A percentile compares a stretch with the other conserved stretches of the same genome.
phyloP scores from a whole-genome alignment of 257 asterid genomes.

The Solanum chiquidenum region DNA sequence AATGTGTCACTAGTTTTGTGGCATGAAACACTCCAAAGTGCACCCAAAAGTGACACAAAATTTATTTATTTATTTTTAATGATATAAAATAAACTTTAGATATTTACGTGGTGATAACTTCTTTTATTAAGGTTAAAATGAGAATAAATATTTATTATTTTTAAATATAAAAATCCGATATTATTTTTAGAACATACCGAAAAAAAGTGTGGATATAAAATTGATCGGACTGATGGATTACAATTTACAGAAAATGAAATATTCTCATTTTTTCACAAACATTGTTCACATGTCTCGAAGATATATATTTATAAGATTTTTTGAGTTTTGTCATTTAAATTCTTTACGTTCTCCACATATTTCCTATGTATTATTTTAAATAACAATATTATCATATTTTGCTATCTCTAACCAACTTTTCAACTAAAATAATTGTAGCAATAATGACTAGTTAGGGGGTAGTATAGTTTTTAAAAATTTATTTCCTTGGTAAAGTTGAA shows the following conservation, averaged over 20 bases:
- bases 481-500: background rate
- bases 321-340: background rate
- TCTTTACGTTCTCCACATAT: background rate
- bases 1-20: background rate
- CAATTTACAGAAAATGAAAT: background rate
- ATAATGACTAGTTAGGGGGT: background rate
- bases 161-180: background rate
- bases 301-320: background rate
- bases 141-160: background rate
- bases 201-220: too few species aligned
- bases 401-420: background rate
- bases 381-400: background rate
- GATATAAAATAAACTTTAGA: background rate
- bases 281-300: background rate
- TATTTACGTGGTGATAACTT: background rate
- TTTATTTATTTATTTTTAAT: background rate
- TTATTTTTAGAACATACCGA: background rate
- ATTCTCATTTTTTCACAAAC: background rate
- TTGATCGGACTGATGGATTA: background rate
- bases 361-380: background rate
- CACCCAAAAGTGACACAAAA: background rate
- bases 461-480: background rate
- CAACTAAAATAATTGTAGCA: background rate
- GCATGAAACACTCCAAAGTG: background rate
- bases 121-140: background rate